These are phyloP conservation scores for Phanerodontia chrysosporium DNA, from an alignment of 768 basidiomycete species.

Conservation along the genomic window DNA sequence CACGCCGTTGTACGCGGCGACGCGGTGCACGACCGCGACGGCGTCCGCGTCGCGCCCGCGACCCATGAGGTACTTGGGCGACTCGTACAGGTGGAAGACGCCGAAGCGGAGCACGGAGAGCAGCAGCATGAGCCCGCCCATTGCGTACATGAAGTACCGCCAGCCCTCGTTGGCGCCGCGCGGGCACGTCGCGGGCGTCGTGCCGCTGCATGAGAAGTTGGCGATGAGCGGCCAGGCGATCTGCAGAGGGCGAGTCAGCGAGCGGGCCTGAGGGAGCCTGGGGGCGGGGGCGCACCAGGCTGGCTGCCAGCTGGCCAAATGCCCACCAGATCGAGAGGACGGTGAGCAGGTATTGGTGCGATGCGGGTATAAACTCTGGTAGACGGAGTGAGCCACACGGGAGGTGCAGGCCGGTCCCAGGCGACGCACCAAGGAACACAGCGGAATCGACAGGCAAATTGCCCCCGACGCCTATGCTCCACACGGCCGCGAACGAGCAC, in stretches of 20 bases:
- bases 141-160: conserved; percentile 67
- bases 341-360: conserved; percentile 73
- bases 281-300: conserved; percentile 30
- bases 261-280: not conserved
- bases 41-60: conserved; percentile 63
- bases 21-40: conserved; percentile 54
- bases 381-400: not conserved
- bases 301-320: conserved; percentile 64
- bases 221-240: conserved; percentile 72
- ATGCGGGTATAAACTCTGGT: conserved; percentile 64
- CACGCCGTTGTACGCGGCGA: conserved; percentile 59
- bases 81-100: conserved; percentile 62
- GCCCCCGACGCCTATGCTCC: conserved; percentile 70
- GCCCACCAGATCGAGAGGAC: conserved; percentile 80
- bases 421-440: conserved; percentile 58
- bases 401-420: too few species aligned
- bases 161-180: conserved; percentile 61
- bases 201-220: conserved; percentile 56
- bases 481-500: conserved; percentile 47
- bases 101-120: conserved; percentile 63
- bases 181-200: conserved; percentile 34
- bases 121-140: conserved; percentile 66
- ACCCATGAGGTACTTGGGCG: conserved; percentile 70
- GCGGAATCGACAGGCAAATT: conserved; percentile 75
- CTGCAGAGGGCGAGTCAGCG: conserved; percentile 26